Evolutionary conservation across 176 grass and related monocot genomes (phyloP), one percentile per base, ranked within the genome.

Genomic region (Microstegium vimineum): DNA sequence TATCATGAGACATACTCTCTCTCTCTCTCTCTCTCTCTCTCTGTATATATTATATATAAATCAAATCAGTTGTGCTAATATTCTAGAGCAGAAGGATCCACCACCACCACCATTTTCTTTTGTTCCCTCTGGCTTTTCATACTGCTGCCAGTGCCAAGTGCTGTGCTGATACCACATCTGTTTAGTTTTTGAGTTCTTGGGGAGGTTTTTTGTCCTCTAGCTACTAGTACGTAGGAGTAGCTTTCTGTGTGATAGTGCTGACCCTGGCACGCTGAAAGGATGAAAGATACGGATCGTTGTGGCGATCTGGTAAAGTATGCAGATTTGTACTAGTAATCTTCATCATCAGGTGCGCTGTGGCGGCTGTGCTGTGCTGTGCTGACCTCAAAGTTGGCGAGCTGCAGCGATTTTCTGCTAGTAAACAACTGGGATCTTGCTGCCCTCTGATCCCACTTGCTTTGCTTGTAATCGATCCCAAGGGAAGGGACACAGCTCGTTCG

Each of bases 81-180:
- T 81, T 59, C 74, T 76, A 23, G 54, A 76, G 74, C 74, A 79
- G n/a, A n/a, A n/a, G 47, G 87, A 73, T 71, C 87, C 87, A 89
- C 87, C 78, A 81, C n/a, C n/a, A n/a, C 83, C 87, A 86, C 88
- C 88, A 82, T 90, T 78, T 90, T 57, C 66, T 68, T 12, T n/a
- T 78, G 83, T 64, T 79, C 75, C 75, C 82, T 60, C 22, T 23
- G 16, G 0, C 36, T 60, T 85, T 78, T 18, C 52, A 22, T 76
- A 23, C 3, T 64, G 18, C 37, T 45, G 52, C 3, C 25, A 59
- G n/a, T 59, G 54, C n/a, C n/a, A n/a, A n/a, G n/a, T n/a, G n/a
- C n/a, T n/a, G n/a, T n/a, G n/a, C n/a, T n/a, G n/a, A n/a, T n/a
- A n/a, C n/a, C n/a, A n/a, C n/a, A n/a, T n/a, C 60, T 18, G 25